Percentiles rank a stretch among this genome's conserved stretches.
These are phyloP conservation scores for Penicillium nucicola DNA, from an alignment of 495 filamentous ascomycete species.

Conservation along the genomic window DNA sequence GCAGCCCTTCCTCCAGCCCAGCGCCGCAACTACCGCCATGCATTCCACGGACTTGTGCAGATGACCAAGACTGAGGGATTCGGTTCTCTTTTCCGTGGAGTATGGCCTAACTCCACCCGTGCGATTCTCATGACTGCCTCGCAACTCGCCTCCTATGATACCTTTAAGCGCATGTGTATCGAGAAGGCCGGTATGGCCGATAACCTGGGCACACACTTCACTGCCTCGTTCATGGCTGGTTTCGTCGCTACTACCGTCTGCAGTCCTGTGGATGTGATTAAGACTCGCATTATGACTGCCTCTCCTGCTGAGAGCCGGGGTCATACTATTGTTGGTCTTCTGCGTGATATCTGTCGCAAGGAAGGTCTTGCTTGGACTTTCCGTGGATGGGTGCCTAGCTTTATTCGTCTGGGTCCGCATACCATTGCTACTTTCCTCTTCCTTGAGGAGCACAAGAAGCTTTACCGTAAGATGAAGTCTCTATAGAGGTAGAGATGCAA, in stretches of 20 bases:
- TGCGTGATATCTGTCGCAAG: slow-evolving; percentile 66
- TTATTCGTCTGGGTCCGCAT: slow-evolving; percentile 87
- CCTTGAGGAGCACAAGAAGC: slow-evolving; percentile 72
- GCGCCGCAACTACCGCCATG: slow-evolving; percentile 85
- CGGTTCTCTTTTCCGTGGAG: slow-evolving; percentile 74
- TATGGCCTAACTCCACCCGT: slow-evolving; percentile 85
- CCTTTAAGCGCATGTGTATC: slow-evolving; percentile 79
- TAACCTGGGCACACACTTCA: slow-evolving; percentile 79
- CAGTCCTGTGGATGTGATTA: slow-evolving; percentile 94
- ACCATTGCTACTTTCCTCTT: slow-evolving; percentile 95
- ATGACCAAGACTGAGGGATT: slow-evolving; percentile 81
- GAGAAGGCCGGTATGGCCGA: slow-evolving; percentile 67
- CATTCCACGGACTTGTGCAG: slow-evolving; percentile 77
- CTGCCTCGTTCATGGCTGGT: slow-evolving; percentile 79
- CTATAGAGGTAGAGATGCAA: slow-evolving; percentile 15
- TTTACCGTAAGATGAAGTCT: slow-evolving; percentile 48
- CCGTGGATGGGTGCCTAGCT: slow-evolving; percentile 96
- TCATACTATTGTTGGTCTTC: slow-evolving; percentile 54
- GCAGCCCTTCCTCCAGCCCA: slow-evolving; percentile 69
- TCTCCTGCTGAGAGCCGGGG: slow-evolving; percentile 48
- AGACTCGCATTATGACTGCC: slow-evolving; percentile 90
- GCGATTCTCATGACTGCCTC: slow-evolving; percentile 92
- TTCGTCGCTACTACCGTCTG: slow-evolving; percentile 95
- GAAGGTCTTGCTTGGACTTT: slow-evolving; percentile 92
- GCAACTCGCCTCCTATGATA: slow-evolving; percentile 89